Conservation (phyloP, 2,329 filamentous ascomycete genomes). For the Ophiosphaerella herpotricha region DNA sequence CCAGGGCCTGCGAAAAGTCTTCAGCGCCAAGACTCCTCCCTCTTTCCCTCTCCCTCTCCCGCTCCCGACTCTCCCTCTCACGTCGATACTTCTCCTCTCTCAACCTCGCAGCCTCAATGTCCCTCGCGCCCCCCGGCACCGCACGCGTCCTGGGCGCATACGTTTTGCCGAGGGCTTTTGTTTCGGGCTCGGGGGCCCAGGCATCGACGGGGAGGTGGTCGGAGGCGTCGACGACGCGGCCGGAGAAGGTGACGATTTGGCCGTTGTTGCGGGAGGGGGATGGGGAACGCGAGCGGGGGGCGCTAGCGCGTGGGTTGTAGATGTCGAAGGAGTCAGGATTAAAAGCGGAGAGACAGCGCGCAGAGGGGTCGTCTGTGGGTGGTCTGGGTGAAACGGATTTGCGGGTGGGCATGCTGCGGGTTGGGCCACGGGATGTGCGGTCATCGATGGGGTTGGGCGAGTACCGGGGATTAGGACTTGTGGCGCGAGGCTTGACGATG, state of each 20-base stretch:
- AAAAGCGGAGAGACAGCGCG: slow-evolving; percentile 67
- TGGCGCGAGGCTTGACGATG: slow-evolving; percentile 49
- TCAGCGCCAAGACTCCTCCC: too few relatives aligned
- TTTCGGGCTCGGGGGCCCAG: slow-evolving; percentile 77
- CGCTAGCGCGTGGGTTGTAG: slow-evolving; percentile 62
- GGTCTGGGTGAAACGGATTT: slow-evolving; percentile 78
- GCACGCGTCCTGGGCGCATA: slow-evolving; percentile 51
- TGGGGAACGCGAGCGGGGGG: too few relatives aligned
- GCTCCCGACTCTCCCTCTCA: slow-evolving; percentile 39
- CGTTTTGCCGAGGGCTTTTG: slow-evolving; percentile 56
- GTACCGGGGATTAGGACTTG: slow-evolving; percentile 46
- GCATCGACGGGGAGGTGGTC: slow-evolving; percentile 78
- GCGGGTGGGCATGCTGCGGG: slow-evolving; percentile 57
- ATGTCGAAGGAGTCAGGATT: slow-evolving; percentile 76
- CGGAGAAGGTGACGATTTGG: slow-evolving; percentile 77
- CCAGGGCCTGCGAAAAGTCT: slow-evolving; percentile 22
- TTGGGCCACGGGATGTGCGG: slow-evolving; percentile 48
- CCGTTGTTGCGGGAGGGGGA: slow-evolving; percentile 55
- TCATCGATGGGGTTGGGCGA: slow-evolving; percentile 34
- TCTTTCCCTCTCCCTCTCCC: too few relatives aligned
- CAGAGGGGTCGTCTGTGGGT: slow-evolving; percentile 47
- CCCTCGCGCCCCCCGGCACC: slow-evolving; percentile 57
- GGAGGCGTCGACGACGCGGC: slow-evolving; percentile 77
- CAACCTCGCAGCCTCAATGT: slow-evolving; percentile 39
- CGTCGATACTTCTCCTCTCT: slow-evolving; percentile 39